Evolutionary conservation across 176 grass and related monocot genomes (phyloP), one percentile per base, ranked within the genome.

Genomic region (Ensete glaucum): DNA sequence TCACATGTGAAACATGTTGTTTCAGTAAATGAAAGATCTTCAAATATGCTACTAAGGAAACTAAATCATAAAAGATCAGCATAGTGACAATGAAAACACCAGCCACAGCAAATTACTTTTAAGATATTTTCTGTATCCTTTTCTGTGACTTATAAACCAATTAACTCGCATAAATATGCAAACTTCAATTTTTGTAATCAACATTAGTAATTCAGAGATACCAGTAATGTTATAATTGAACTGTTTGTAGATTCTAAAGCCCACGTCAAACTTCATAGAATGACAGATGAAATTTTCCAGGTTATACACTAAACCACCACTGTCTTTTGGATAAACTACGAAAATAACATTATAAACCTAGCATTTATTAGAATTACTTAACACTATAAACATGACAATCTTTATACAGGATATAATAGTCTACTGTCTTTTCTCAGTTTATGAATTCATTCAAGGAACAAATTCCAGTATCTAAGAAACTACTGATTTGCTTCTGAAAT

Each of bases 51-150:
- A 21, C 1, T 11, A 50, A 16, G 67, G 67, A 50, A 70, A 70
- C 25, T 70, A 70, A 70, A 70, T 70, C 34, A 21, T n/a, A 70
- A 52, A 70, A 50, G 17, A 70, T 8, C 43, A 70, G 1, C 67
- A 51, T 51, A 70, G 20, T 9, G 9, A 70, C 29, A 70, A 52
- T 67, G 34, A 17, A 70, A 70, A 17, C 15, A 70, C 19, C 8
- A 70, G 9, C 4, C 9, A n/a, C 50, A 17, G 26, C 24, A 11
- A 50, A 8, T 69, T 69, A 19, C 24, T 67, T 14, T 1, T 17
- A 15, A 43, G 34, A 43, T 43, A 9, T 20, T 19, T 19, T 69
- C 11, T 1, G 15, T 49, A 19, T 69, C 16, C 66, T 27, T 19
- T 17, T 49, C 29, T 69, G 34, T 5, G 2, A 13, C 24, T 13